Percentiles rank a stretch among this genome's conserved stretches.
phyloP scores from a whole-genome alignment of 352 stramenopile species.

The Pythium pyrilobum region DNA sequence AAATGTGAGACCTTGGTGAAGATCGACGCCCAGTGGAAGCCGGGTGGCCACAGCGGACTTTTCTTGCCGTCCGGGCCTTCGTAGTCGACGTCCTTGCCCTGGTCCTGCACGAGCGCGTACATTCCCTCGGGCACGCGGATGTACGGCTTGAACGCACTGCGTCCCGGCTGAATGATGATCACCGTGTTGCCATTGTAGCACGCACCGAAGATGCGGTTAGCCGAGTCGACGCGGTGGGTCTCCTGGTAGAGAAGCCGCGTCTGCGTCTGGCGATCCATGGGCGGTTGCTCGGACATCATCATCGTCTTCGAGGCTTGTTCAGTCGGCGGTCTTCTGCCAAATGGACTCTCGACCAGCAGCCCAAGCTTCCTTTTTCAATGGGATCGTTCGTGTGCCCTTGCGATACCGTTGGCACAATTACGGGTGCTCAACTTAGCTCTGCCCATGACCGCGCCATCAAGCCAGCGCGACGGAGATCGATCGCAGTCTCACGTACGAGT shows the following conservation, averaged over 20 bases:
- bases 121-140: slow-evolving; percentile 86
- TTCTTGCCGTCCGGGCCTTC: slow-evolving; percentile 33
- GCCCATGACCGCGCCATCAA: too few relatives aligned
- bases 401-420: too few relatives aligned
- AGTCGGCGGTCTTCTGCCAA: too few relatives aligned
- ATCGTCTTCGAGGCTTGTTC: too few relatives aligned
- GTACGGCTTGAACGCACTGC: slow-evolving; percentile 59
- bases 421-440: too few relatives aligned
- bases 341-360: too few relatives aligned
- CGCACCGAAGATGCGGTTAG: slow-evolving; percentile 71
- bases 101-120: slow-evolving; percentile 84
- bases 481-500: too few relatives aligned
- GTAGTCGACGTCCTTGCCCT: slow-evolving; percentile 75
- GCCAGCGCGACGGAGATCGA: too few relatives aligned
- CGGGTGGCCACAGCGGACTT: slow-evolving; percentile 64
- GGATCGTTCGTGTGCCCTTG: too few relatives aligned
- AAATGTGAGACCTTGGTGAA: slow-evolving; percentile 85
- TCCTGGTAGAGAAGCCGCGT: slow-evolving; percentile 62
- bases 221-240: slow-evolving; percentile 52
- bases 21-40: slow-evolving; percentile 64
- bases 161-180: slow-evolving; percentile 67
- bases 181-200: slow-evolving; percentile 81
- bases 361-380: too few relatives aligned
- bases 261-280: slow-evolving; percentile 24
- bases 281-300: slow-evolving; percentile 3